Base-by-base conservation (phyloP, 768 basidiomycete genomes). In the Leccinum broughii region DNA sequence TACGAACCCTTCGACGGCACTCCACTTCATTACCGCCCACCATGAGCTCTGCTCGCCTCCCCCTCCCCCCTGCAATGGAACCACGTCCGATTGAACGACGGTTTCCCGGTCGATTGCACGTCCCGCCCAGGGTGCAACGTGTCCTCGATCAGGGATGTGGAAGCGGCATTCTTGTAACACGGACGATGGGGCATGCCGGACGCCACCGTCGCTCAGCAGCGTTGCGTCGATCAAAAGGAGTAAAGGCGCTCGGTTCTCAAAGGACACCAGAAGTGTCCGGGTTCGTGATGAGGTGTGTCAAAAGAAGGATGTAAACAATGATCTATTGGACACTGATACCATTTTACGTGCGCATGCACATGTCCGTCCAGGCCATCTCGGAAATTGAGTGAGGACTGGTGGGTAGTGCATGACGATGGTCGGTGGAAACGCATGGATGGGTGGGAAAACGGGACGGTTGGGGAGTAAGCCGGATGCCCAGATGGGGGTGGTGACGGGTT, bases 1-100 rank as follows among this genome's bases (percentile, higher is more conserved):
- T 41, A 20, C 22, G 5, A 49, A 20, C 44, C 26, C 13, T 50
- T 50, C 24, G 44, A 26, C 55, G 53, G n/a, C 48, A 55, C 52
- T 28, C 11, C 52, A 20, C 20, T 65, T 72, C 65, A 72, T 70
- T 63, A 65, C 68, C 70, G 65, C 63, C 35, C 20, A 56, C 44
- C 58, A 48, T 22, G 46, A n/a, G 34, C 37, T 44, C 11, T 34
- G 4, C 32, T 34, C 32, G 32, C 11, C 32, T 13, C 5, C 30
- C 30, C 28, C 39, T 32, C 9, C 32, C 32, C 39, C 60, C 24
- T n/a, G 41, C 10, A 52, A 65, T 63, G 65, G 52, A 60, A 6
- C 39, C 1, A 59, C 58, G 48, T 57, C 56, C 24, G 52, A 58
- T n/a, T 44, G n/a, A 10, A 59, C 24, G 55, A 56, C 11, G 51